Percentiles rank a stretch among this genome's conserved stretches.
Evolutionary conservation across 805 yeast genomes (phyloP).

Genomic region (Cyberlindnera japonica): DNA sequence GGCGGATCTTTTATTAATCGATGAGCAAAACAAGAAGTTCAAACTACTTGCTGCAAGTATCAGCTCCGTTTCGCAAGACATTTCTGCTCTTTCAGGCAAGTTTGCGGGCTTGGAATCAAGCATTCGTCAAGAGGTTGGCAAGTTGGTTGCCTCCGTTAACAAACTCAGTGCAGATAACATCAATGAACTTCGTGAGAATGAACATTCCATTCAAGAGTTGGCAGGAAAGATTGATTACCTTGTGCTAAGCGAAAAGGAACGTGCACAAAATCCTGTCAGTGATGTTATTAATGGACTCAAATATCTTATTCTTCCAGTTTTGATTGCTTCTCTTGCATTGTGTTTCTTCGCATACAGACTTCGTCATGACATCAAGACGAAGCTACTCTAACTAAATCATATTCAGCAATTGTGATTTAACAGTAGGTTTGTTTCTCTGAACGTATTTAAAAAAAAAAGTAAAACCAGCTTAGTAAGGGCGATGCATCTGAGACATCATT

Average conservation of each 20-base stretch:
- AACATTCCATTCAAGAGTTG: slow-evolving; percentile 20
- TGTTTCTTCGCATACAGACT: slow-evolving; percentile 47
- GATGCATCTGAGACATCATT: no score
- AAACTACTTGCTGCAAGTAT: slow-evolving; percentile 5
- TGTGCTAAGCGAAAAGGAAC: slow-evolving; percentile 25
- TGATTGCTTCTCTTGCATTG: slow-evolving; percentile 31
- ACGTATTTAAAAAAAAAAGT: no score
- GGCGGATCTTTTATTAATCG: slow-evolving; percentile 22
- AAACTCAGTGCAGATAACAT: slow-evolving; percentile 22
- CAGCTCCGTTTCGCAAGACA: background rate
- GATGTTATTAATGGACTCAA: slow-evolving; percentile 26
- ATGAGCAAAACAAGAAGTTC: slow-evolving; percentile 18
- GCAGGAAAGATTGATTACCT: slow-evolving; percentile 19
- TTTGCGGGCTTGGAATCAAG: slow-evolving; percentile 1
- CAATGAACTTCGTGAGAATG: slow-evolving; percentile 25
- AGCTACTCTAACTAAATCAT: slow-evolving; percentile 41
- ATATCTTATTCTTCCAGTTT: slow-evolving; percentile 25
- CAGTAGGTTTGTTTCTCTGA: no score
- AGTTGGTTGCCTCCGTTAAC: slow-evolving; percentile 9
- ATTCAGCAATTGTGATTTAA: no score
- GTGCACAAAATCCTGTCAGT: slow-evolving; percentile 21
- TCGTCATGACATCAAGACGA: slow-evolving; percentile 59
- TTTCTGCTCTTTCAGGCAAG: background rate
- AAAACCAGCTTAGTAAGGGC: no score
- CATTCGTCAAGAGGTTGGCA: slow-evolving; percentile 6